Base-by-base conservation (phyloP, 768 basidiomycete genomes). In the Russula sp. region DNA sequence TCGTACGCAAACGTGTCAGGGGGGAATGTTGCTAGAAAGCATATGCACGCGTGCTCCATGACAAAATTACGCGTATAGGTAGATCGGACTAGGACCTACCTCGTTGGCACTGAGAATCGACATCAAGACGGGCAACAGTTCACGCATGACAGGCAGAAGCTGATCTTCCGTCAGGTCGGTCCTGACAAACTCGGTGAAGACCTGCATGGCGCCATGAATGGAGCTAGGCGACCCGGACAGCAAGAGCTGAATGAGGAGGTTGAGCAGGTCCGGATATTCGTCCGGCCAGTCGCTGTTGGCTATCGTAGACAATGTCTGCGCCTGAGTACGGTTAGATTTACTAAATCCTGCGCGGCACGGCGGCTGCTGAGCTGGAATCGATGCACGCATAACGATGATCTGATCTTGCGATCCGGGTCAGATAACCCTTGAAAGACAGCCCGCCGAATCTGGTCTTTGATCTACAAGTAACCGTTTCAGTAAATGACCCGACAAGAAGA, bases 241-340 rank as follows among this genome's bases (percentile, higher is more conserved):
- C 29, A 98, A 80, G 10, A 96, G 82, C 38, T 74, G 73, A 63
- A 98, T 84, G 20, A 99, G 81, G 48, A 81, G 78, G 47, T 77
- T 77, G 39, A 98, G 79, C n/a, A 98, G 82, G 50, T 89, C 85
- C 0, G 95, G 92, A 71, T 92, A 98, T 78, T 95, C 92, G 74
- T 97, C 94, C 9, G 95, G 96, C 92, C 93, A 98, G 75, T 98
- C 94, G 66, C 85, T 87, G 65, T 86, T 86, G 35, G 96, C 93
- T 62, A 98, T 88, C 1, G 84, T 84, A 13, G 96, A 96, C 25
- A 98, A 74, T 5, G 88, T 87, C 66, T 87, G 89, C 4, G 95
- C 96, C 92, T 96, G 59, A 3, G 34, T 52, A 53, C 22, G 42
- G 29, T 48, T 39, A 4, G 32, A 52, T 41, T 9, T 48, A 9